These are phyloP conservation scores for Daldinia sp. DNA, from an alignment of 2,329 filamentous ascomycete species.

Conservation along the genomic window DNA sequence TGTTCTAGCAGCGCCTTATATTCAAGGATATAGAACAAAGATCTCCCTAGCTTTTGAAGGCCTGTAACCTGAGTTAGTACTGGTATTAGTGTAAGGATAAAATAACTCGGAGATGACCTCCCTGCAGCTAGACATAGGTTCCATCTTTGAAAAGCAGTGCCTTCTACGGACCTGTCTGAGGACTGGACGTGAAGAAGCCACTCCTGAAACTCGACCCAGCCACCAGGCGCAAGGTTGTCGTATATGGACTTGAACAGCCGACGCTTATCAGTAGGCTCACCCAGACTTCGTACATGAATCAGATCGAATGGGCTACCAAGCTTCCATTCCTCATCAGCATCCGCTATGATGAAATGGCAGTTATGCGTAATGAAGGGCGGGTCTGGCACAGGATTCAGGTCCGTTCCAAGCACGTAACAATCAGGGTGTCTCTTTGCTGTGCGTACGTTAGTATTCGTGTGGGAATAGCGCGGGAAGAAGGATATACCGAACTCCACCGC, in stretches of 20 bases:
- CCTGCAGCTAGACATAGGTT: constrained; percentile 36
- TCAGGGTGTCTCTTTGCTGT: constrained; percentile 42
- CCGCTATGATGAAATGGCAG: constrained; percentile 49
- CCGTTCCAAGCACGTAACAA: constrained; percentile 49
- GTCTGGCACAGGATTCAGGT: constrained; percentile 49
- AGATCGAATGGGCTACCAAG: constrained; percentile 49
- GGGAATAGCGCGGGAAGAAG: constrained; percentile 1
- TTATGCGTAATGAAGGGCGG: constrained; percentile 47
- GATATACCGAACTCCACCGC: constrained; percentile 48
- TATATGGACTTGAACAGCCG: constrained; percentile 49
- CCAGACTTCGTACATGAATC: constrained; percentile 52
- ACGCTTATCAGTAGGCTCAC: constrained; percentile 46
- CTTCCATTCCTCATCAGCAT: constrained; percentile 48
- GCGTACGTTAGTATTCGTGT: neutral
- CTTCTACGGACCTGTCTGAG: constrained; percentile 51
- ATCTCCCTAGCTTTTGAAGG: constrained; percentile 50
- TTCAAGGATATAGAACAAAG: constrained; percentile 48
- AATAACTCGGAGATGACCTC: neutral
- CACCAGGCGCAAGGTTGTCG: constrained; percentile 52
- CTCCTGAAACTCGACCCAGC: constrained; percentile 55
- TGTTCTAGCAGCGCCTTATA: constrained; percentile 46
- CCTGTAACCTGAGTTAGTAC: constrained; percentile 37
- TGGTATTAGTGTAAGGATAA: neutral
- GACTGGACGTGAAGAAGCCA: constrained; percentile 51
- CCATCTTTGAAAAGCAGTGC: constrained; percentile 51